Percentiles rank a stretch among this genome's conserved stretches.
Conservation (phyloP, 1,284 basidiomycete species). For the Sanghuangporus sanghuang region DNA sequence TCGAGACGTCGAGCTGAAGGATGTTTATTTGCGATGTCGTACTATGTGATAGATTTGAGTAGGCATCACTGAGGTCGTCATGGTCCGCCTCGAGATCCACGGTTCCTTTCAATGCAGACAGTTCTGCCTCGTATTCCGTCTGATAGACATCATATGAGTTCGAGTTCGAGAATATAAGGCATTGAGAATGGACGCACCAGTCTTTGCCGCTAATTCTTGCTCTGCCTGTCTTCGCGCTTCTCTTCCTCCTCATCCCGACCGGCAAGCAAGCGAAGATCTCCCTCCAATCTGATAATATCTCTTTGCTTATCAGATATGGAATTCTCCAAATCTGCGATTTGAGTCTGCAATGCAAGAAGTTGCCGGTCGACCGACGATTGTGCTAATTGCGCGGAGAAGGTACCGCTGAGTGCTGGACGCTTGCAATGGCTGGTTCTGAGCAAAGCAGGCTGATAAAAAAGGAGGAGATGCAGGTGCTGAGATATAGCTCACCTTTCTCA, state of each 20-base stretch:
- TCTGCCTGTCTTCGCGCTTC: constrained; percentile 1
- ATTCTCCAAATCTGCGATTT: constrained; percentile 14
- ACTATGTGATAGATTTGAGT: constrained; percentile 4
- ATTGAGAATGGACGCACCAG: neutral
- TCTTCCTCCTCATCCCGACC: constrained; percentile 13
- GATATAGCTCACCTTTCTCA: constrained; percentile 8
- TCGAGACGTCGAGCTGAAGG: constrained; percentile 1
- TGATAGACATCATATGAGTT: neutral
- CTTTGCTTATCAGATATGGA: constrained; percentile 6
- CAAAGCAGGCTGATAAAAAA: neutral
- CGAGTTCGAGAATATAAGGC: neutral
- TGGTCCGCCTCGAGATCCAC: constrained; percentile 12
- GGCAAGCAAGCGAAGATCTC: constrained; percentile 13
- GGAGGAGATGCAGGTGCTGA: neutral
- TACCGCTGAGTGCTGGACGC: constrained; percentile 12
- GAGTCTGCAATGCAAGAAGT: constrained; percentile 8
- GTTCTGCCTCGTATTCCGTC: constrained; percentile 2
- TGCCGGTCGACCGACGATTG: constrained; percentile 13
- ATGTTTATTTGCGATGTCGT: neutral
- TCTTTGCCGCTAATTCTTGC: constrained; percentile 5
- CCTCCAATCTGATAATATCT: constrained; percentile 11
- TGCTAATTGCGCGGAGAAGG: constrained; percentile 10
- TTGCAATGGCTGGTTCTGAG: constrained; percentile 10
- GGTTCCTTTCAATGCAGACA: constrained; percentile 1
- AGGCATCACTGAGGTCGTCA: constrained; percentile 14